Percentiles rank a stretch among this genome's conserved stretches.
These are phyloP conservation scores for Aspergillus sclerotiicarbonarius DNA, from an alignment of 495 filamentous ascomycete genomes.

Conservation along the genomic window DNA sequence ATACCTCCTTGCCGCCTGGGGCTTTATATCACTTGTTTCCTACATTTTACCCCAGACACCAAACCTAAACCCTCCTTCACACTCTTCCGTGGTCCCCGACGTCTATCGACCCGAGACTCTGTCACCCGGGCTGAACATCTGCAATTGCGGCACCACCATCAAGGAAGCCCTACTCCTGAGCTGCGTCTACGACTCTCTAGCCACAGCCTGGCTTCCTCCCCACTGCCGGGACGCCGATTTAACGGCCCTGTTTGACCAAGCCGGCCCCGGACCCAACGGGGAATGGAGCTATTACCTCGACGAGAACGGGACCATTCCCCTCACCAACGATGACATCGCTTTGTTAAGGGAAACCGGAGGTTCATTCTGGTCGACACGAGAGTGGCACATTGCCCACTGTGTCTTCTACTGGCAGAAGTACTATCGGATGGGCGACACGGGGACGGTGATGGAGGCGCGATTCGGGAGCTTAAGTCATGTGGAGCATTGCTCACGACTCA, in stretches of 20 bases:
- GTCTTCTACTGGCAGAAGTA: conserved; percentile 16
- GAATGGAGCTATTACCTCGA: conserved; percentile 12
- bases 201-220: conserved; percentile 14
- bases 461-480: conserved; percentile 8
- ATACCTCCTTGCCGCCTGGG: neutral
- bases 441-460: conserved; percentile 9
- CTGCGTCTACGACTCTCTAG: conserved; percentile 10
- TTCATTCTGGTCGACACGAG: conserved; percentile 1
- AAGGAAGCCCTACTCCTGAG: neutral
- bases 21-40: neutral
- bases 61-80: neutral
- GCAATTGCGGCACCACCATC: conserved; percentile 3
- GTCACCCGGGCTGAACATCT: neutral
- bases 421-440: neutral
- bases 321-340: neutral
- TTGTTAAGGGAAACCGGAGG: neutral
- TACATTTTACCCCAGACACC: neutral
- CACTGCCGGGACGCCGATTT: conserved; percentile 15
- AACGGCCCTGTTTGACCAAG: conserved; percentile 11
- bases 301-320: conserved; percentile 2
- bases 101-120: neutral
- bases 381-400: conserved; percentile 18
- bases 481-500: conserved; percentile 6
- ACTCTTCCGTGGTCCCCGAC: neutral
- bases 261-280: conserved; percentile 6